Percentiles rank a stretch among this genome's conserved stretches.
These are phyloP conservation scores for Scedosporium boydii DNA, from an alignment of 2,329 filamentous ascomycete species.

Conservation along the genomic window DNA sequence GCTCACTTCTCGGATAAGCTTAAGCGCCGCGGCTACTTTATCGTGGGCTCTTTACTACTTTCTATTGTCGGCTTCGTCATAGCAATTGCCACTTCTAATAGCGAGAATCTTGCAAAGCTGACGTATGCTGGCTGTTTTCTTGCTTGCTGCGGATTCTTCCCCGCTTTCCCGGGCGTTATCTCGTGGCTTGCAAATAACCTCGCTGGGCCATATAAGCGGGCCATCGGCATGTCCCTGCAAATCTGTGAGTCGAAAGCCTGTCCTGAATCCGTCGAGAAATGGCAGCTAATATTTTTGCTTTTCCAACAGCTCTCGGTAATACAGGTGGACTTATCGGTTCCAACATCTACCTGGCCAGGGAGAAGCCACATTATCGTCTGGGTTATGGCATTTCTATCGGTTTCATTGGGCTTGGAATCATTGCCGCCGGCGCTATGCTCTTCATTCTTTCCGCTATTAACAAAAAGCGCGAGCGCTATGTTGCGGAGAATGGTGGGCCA, in stretches of 20 bases:
- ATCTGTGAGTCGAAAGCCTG: constrained; percentile 1
- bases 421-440: constrained; percentile 7
- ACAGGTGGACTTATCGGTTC: constrained; percentile 8
- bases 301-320: constrained; percentile 1
- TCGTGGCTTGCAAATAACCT: constrained; percentile 9
- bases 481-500: constrained; percentile 10
- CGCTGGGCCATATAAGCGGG: constrained; percentile 6
- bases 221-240: constrained; percentile 8
- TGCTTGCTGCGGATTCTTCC: constrained; percentile 9
- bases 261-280: neutral
- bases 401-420: constrained; percentile 2
- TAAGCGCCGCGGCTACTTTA: constrained; percentile 7
- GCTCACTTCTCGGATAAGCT: constrained; percentile 8
- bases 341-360: constrained; percentile 7
- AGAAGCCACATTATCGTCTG: constrained; percentile 7
- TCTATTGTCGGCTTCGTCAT: constrained; percentile 15
- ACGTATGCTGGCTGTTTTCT: constrained; percentile 9
- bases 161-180: constrained; percentile 8
- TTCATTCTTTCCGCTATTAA: constrained; percentile 12
- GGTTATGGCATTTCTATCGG: constrained; percentile 8
- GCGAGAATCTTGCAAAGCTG: constrained; percentile 27
- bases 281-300: neutral
- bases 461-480: constrained; percentile 11
- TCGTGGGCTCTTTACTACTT: constrained; percentile 4
- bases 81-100: constrained; percentile 62